Evolutionary conservation across 192 early-diverging fungal species (phyloP), one percentile per base, ranked within the genome.

Genomic region (Coemansia sp.): DNA sequence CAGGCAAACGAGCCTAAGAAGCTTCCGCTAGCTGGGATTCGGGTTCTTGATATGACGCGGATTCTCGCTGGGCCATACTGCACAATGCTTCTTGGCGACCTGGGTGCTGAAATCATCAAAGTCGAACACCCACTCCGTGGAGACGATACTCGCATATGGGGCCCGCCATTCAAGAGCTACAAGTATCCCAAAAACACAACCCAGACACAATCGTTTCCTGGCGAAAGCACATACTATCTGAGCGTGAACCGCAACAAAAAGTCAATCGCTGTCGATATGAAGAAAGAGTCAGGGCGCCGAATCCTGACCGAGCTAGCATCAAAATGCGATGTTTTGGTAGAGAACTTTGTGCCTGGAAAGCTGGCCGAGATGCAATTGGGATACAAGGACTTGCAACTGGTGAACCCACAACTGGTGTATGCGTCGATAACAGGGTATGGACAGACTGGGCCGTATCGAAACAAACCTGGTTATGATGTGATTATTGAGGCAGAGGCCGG

Each of bases 341-440:
- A 98, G 71, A 96, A 96, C 69, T 96, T 90, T 65, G 74, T 96
- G 4, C 94, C 96, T 4, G 95, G 95, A 0, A 94, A 93, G 60
- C 83, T 96, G 37, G 87, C 83, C 7, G 68, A 82, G 37, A 74
- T 89, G 70, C 93, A 93, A 0, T 66, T 96, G 35, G 90, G 91
- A 0, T 96, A 89, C 69, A 82, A 91, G 5, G 82, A 89, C 9
- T 38, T 96, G 61, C 66, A 47, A 0, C 61, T 68, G 41, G 70
- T 88, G 5, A 96, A 96, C 57, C 92, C 91, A 8, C 66, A 85
- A 23, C 73, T 97, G n/a, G 82, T 97, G 5, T 96, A 97, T 72
- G 85, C 93, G 0, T 94, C 92, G 25, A 90, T 96, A 9, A 69
- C 70, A 1, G 91, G 93, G 2, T 98, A 98, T 72, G 95, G 95